phyloP scores from a whole-genome alignment of 768 basidiomycete species.

The Cyclocybe aegerita region DNA sequence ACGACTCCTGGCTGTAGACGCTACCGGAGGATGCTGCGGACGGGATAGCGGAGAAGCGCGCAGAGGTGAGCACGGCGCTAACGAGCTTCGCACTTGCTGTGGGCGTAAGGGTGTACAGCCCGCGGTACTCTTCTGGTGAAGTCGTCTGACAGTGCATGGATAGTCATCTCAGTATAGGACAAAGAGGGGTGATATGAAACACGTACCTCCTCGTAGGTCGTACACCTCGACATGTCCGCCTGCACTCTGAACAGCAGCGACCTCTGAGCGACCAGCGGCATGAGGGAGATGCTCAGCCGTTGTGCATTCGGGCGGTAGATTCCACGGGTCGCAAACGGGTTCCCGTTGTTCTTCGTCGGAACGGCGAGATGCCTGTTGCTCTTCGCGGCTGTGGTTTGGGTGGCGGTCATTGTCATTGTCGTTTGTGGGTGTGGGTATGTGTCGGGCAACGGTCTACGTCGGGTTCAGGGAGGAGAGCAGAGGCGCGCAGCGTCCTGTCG shows the following conservation, averaged over 20 bases:
- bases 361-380: not conserved
- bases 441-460: too few relatives aligned
- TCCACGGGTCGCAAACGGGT: constrained; percentile 19
- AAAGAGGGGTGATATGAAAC: not conserved
- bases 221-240: constrained; percentile 21
- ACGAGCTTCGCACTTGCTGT: constrained; percentile 8
- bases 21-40: constrained; percentile 15
- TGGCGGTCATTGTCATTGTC: not conserved
- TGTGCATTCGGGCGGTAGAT: constrained; percentile 26
- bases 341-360: constrained; percentile 6
- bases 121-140: constrained; percentile 8
- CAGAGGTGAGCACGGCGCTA: constrained; percentile 10
- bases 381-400: not conserved
- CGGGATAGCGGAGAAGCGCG: constrained; percentile 3
- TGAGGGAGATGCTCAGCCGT: constrained; percentile 23
- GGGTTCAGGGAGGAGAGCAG: not conserved
- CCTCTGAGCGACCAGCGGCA: constrained; percentile 24
- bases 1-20: constrained; percentile 27
- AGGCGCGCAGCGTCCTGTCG: constrained; percentile 14
- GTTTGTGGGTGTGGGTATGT: too few relatives aligned
- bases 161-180: not conserved
- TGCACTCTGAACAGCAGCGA: constrained; percentile 25
- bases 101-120: constrained; percentile 11
- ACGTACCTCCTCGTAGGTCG: constrained; percentile 18
- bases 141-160: constrained; percentile 10